Evolutionary conservation across 2,329 filamentous ascomycete genomes (phyloP).

Genomic region (Ceratocystis colombiana): DNA sequence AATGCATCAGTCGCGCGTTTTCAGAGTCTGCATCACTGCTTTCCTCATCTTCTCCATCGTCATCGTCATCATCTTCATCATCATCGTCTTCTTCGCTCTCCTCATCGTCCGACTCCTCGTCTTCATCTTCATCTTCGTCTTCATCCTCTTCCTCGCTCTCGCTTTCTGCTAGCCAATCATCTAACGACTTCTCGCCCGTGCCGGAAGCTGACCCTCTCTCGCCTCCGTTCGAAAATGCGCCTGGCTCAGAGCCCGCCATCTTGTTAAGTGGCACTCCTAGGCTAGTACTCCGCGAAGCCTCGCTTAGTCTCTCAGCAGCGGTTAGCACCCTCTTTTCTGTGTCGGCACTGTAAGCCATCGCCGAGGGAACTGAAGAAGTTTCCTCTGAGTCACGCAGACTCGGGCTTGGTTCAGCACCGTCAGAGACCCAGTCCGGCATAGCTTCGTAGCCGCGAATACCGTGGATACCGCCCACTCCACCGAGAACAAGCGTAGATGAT

Average conservation of each 20-base stretch:
- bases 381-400: slow-evolving; percentile 54
- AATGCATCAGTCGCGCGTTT: slow-evolving; percentile 37
- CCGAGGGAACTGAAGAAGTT: slow-evolving; percentile 31
- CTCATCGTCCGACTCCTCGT: slow-evolving; percentile 43
- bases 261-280: slow-evolving; percentile 30
- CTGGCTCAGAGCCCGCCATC: not conserved
- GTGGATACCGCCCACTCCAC: slow-evolving; percentile 60
- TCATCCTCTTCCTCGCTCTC: slow-evolving; percentile 49
- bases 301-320: slow-evolving; percentile 55
- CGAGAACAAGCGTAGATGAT: slow-evolving; percentile 75
- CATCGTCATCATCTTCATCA: slow-evolving; percentile 39
- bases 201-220: slow-evolving; percentile 36
- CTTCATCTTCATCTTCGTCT: slow-evolving; percentile 39
- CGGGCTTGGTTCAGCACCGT: slow-evolving; percentile 69
- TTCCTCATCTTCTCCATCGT: slow-evolving; percentile 39
- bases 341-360: slow-evolving; percentile 32
- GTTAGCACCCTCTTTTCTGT: slow-evolving; percentile 38
- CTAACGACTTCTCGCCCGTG: slow-evolving; percentile 63
- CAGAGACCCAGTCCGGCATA: slow-evolving; percentile 74
- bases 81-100: slow-evolving; percentile 44
- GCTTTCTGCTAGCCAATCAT: slow-evolving; percentile 82
- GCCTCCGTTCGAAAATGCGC: not conserved
- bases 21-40: slow-evolving; percentile 41
- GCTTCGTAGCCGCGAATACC: slow-evolving; percentile 68
- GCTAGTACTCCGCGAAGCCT: slow-evolving; percentile 35